Conservation (phyloP, 352 stramenopile species). For the Hyaloperonospora brassicae region DNA sequence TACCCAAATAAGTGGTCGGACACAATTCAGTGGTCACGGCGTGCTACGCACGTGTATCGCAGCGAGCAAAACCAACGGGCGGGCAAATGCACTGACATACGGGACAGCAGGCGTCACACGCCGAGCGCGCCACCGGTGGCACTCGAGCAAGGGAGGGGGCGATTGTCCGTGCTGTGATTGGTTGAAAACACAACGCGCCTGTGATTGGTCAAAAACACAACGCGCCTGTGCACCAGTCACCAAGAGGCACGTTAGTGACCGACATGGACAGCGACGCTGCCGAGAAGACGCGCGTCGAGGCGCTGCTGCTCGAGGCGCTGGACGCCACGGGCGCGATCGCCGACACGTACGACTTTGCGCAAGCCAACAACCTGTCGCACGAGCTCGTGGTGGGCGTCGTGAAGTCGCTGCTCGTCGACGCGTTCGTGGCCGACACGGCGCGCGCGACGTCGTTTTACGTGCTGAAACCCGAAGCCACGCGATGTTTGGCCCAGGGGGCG, state of each 20-base stretch:
- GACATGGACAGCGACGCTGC: conserved; percentile 44
- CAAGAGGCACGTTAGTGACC: neutral
- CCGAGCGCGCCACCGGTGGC: neutral
- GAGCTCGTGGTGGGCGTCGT: conserved; percentile 90
- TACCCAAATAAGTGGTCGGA: too few species aligned
- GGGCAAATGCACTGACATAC: too few species aligned
- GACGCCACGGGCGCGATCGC: conserved; percentile 30
- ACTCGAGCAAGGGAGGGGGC: conserved; percentile 1
- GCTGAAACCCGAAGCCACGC: conserved; percentile 87
- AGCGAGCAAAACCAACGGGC: too few species aligned
- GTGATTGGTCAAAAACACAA: too few species aligned
- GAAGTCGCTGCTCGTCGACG: conserved; percentile 93
- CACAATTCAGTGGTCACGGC: too few species aligned
- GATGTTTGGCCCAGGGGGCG: conserved; percentile 60
- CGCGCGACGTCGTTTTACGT: conserved; percentile 87
- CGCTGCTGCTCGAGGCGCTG: conserved; percentile 57
- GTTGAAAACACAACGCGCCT: too few species aligned
- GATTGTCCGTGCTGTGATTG: too few species aligned
- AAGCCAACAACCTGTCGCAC: conserved; percentile 79
- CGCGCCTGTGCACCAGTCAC: too few species aligned
- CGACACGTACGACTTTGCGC: conserved; percentile 85
- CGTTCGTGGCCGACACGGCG: conserved; percentile 83
- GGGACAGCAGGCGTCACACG: too few species aligned
- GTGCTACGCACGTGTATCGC: too few species aligned
- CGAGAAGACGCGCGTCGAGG: conserved; percentile 69